Percentiles rank a stretch among this genome's conserved stretches.
Conservation (phyloP, 2,329 filamentous ascomycete genomes). For the Nannizziopsis barbatae region DNA sequence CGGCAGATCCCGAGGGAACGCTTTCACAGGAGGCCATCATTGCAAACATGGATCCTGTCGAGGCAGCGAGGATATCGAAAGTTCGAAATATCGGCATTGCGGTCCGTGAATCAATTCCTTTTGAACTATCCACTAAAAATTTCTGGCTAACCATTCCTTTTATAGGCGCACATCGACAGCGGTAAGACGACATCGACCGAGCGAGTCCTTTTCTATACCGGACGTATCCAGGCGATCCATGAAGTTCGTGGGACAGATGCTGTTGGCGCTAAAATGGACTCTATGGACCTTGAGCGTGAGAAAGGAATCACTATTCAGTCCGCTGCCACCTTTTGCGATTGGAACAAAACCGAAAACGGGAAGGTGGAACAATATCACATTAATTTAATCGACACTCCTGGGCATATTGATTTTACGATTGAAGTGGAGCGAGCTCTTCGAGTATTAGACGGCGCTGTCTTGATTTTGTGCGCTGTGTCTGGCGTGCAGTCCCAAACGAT, state of each 20-base stretch:
- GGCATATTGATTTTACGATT: constrained; percentile 98
- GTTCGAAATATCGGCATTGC: constrained; percentile 98
- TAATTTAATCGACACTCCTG: constrained; percentile 96
- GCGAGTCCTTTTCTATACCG: constrained; percentile 95
- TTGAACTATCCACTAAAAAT: not conserved
- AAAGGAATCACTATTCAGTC: constrained; percentile 99
- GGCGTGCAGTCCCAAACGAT: constrained; percentile 97
- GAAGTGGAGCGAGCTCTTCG: constrained; percentile 92
- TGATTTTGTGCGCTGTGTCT: constrained; percentile 96
- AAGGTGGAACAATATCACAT: constrained; percentile 89
- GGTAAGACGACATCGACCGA: constrained; percentile 96
- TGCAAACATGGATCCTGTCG: constrained; percentile 67
- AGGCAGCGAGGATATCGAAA: constrained; percentile 63
- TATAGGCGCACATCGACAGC: constrained; percentile 80
- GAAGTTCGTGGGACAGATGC: constrained; percentile 83
- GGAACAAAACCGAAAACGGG: constrained; percentile 74
- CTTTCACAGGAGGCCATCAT: constrained; percentile 57
- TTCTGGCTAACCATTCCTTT: constrained; percentile 10
- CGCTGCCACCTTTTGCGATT: constrained; percentile 94
- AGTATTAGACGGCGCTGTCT: constrained; percentile 90
- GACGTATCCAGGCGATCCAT: constrained; percentile 91
- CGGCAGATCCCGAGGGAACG: constrained; percentile 44
- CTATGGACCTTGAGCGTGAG: constrained; percentile 95
- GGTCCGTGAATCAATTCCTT: constrained; percentile 41
- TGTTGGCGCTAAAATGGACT: constrained; percentile 98